Percentiles rank a stretch among this genome's conserved stretches.
phyloP scores from a whole-genome alignment of 306 rosid species.

The Lablab purpureus region DNA sequence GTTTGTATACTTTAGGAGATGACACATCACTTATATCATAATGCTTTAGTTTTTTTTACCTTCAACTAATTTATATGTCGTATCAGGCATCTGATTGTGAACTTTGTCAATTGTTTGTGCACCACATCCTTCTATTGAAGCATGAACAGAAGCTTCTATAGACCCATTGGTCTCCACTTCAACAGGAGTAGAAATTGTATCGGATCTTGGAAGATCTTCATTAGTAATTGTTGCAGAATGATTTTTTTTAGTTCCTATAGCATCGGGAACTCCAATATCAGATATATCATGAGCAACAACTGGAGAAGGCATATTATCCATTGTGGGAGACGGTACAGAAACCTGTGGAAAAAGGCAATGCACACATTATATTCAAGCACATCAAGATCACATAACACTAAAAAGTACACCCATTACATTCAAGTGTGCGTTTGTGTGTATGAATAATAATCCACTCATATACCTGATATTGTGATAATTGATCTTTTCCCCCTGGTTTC shows the following conservation, averaged over 20 bases:
- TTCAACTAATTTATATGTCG: slow-evolving; percentile 44
- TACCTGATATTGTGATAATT: slow-evolving; percentile 72
- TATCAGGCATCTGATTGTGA: slow-evolving; percentile 43
- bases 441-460: slow-evolving; percentile 26
- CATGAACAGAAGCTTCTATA: slow-evolving; percentile 34
- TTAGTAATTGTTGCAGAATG: slow-evolving; percentile 33
- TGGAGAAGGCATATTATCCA: slow-evolving; percentile 44
- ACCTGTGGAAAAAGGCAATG: slow-evolving; percentile 55
- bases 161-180: slow-evolving; percentile 48
- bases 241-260: slow-evolving; percentile 48
- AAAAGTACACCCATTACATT: not conserved
- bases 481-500: slow-evolving; percentile 65
- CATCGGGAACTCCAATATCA: slow-evolving; percentile 57
- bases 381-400: not conserved
- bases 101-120: slow-evolving; percentile 42
- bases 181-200: slow-evolving; percentile 46
- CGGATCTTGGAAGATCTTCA: slow-evolving; percentile 49
- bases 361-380: slow-evolving; percentile 3
- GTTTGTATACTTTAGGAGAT: slow-evolving; percentile 47
- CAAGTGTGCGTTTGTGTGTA: not conserved
- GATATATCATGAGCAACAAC: slow-evolving; percentile 52
- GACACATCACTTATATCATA: slow-evolving; percentile 46
- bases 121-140: slow-evolving; percentile 56
- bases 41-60: slow-evolving; percentile 50
- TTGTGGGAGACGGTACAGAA: slow-evolving; percentile 55